Evolutionary conservation across 2,329 filamentous ascomycete genomes (phyloP), one percentile per base, ranked within the genome.

Genomic region (Alternaria angustiovoidea): DNA sequence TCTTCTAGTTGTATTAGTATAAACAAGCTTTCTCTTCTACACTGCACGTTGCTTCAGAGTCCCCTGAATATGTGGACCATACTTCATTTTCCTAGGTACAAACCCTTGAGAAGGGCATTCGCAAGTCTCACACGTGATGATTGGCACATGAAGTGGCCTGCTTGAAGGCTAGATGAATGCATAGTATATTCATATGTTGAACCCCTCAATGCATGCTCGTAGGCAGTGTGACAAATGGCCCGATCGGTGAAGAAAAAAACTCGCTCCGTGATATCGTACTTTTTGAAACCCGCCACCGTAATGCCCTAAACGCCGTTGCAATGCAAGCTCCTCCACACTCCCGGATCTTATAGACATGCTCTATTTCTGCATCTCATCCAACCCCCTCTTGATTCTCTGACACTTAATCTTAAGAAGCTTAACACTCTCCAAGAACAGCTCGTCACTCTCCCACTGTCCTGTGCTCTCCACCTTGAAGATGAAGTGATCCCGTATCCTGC

Each of bases 401-500:
- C 92, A 95, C 84, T 98, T 98, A 71, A 87, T 84, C 83, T 94
- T 97, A 64, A 99, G 81, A 69, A 93, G 84, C 81, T 90, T 91
- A 51, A 99, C 86, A 28, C 92, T 89, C 81, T 98, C 93, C 57
- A 99, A 80, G 83, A 99, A 98, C 66, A 99, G 84, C 80, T 93
- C 89, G 72, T 98, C 94, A 75, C 93, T 97, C 60, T 95, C 90
- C 84, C 93, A 96, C 81, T 99, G 95, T 6, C 95, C 96, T 0
- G 93, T 90, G 83, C 94, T 97, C 84, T 99, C 95, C 36, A 99
- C 86, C 55, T 89, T 91, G 84, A 95, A 99, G 80, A 99, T 98
- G 79, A 99, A 99, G 82, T 99, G 96, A 78, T 99, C 95, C 66
- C 93, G 86, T 71, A 93, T 84, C 55, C 96, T 86, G 43, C 95